Evolutionary conservation across 441 rosid genomes (phyloP), one percentile per base, ranked within the genome.

Genomic region (Populus hybrid): DNA sequence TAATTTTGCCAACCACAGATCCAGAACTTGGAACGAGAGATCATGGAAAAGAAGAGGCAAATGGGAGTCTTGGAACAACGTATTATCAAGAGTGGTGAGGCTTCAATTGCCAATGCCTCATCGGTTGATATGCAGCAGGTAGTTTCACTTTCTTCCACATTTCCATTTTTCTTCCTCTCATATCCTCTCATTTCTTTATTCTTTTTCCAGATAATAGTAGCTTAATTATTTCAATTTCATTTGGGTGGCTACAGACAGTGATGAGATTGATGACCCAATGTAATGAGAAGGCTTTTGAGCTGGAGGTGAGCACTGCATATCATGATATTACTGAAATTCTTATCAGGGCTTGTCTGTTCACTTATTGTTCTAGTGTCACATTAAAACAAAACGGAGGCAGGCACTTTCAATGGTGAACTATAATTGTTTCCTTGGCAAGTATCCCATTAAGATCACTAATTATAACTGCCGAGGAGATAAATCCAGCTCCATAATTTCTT

Each of bases 101-200:
- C 97, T 69, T 97, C 98, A 74, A 85, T 91, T 76, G 89, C 99
- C 72, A 93, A 94, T 87, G 94, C 97, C 73, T 94, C 99, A 64
- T 42, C 88, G 75, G 90, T 92, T 75, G 99, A 94, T 80, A 94
- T 91, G 99, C 99, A 97, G 85, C 97, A 92, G 98, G 99, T 93
- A 82, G 69, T 76, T 76, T 78, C 65, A 16, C 74, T 28, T 76
- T 71, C 81, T 38, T 71, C 42, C 61, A 50, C 70, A 10, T 75
- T 59, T 23, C 26, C 34, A 16, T 36, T 67, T 23, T 67, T 68
- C 16, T 63, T 36, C 28, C 68, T 66, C 32, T 5, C 65, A 20
- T 53, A 40, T 70, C 75, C 53, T 26, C 67, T 26, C 21, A 71
- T 80, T 23, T 35, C 9, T 8, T 10, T 42, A 73, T 71, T 20